A percentile compares a stretch with the other conserved stretches of the same genome.
Evolutionary conservation across 2,329 filamentous ascomycete species (phyloP).

Genomic region (Pseudogymnoascus sp.): DNA sequence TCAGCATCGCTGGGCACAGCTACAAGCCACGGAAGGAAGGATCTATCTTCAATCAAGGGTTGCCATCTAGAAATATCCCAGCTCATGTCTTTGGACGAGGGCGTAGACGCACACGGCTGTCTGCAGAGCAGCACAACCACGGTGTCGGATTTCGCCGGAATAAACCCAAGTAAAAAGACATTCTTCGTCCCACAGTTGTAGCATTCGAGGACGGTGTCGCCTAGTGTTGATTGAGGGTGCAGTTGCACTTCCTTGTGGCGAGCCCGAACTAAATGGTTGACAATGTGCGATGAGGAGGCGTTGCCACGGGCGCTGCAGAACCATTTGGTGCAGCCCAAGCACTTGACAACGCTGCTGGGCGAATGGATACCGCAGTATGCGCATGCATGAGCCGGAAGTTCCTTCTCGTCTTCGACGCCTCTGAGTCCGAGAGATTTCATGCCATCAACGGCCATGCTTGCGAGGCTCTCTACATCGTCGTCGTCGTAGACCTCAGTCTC

Average conservation of each 20-base stretch:
- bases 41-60: slow-evolving; percentile 91
- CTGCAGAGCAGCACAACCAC: slow-evolving; percentile 95
- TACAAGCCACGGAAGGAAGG: slow-evolving; percentile 91
- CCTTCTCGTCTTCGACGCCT: slow-evolving; percentile 72
- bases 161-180: slow-evolving; percentile 94
- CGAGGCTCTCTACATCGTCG: slow-evolving; percentile 65
- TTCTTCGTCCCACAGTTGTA: slow-evolving; percentile 99
- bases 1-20: slow-evolving; percentile 83
- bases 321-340: slow-evolving; percentile 92
- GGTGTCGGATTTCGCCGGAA: slow-evolving; percentile 95
- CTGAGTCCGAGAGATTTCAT: slow-evolving; percentile 54
- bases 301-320: slow-evolving; percentile 97
- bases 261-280: slow-evolving; percentile 94
- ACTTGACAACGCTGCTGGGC: slow-evolving; percentile 90
- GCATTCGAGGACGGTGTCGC: slow-evolving; percentile 94
- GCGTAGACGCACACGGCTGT: slow-evolving; percentile 88
- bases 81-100: slow-evolving; percentile 98
- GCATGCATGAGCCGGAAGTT: slow-evolving; percentile 90
- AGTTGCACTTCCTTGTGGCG: slow-evolving; percentile 98
- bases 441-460: slow-evolving; percentile 72
- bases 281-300: slow-evolving; percentile 92
- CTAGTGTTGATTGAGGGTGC: slow-evolving; percentile 83
- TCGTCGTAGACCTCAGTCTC: slow-evolving; percentile 76
- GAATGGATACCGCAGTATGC: slow-evolving; percentile 99
- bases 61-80: slow-evolving; percentile 99